Conservation (phyloP, 148 eudicot genomes). For the Salicornia ramosissima region DNA sequence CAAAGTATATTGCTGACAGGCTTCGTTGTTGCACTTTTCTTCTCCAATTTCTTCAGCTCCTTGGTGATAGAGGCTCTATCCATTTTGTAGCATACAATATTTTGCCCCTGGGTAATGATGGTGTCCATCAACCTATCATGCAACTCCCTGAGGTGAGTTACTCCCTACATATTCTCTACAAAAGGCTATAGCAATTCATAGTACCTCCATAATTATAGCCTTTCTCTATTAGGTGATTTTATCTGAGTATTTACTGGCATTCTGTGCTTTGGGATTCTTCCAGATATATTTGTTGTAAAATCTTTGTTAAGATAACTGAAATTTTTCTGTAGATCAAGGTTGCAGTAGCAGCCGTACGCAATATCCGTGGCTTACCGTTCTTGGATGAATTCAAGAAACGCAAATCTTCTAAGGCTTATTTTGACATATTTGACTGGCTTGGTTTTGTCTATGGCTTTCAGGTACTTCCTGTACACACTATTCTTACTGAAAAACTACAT, state of each 20-base stretch:
- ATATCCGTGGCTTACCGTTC: slow-evolving; percentile 75
- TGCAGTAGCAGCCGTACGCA: slow-evolving; percentile 70
- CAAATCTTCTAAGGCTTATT: slow-evolving; percentile 28
- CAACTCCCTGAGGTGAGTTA: slow-evolving; percentile 79
- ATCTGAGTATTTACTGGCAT: not conserved
- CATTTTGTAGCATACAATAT: slow-evolving; percentile 70
- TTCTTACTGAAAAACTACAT: not conserved
- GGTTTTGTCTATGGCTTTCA: slow-evolving; percentile 81
- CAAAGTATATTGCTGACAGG: slow-evolving; percentile 1
- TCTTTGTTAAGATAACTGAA: slow-evolving; percentile 19
- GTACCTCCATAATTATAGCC: not conserved
- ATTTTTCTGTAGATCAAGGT: slow-evolving; percentile 60
- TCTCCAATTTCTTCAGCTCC: slow-evolving; percentile 40
- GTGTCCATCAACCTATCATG: slow-evolving; percentile 82
- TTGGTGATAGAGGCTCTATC: slow-evolving; percentile 55
- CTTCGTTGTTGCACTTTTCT: slow-evolving; percentile 13
- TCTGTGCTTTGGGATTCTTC: slow-evolving; percentile 1
- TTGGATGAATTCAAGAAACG: slow-evolving; percentile 54
- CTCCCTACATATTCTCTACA: not conserved
- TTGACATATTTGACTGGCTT: slow-evolving; percentile 91
- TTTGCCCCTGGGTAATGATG: slow-evolving; percentile 86
- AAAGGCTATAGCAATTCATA: not conserved
- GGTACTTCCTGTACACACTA: slow-evolving; percentile 40
- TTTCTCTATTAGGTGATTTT: not conserved
- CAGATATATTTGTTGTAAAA: slow-evolving; percentile 7